phyloP scores from a whole-genome alignment of 495 filamentous ascomycete species.

The Saxophila tyrrhenica region DNA sequence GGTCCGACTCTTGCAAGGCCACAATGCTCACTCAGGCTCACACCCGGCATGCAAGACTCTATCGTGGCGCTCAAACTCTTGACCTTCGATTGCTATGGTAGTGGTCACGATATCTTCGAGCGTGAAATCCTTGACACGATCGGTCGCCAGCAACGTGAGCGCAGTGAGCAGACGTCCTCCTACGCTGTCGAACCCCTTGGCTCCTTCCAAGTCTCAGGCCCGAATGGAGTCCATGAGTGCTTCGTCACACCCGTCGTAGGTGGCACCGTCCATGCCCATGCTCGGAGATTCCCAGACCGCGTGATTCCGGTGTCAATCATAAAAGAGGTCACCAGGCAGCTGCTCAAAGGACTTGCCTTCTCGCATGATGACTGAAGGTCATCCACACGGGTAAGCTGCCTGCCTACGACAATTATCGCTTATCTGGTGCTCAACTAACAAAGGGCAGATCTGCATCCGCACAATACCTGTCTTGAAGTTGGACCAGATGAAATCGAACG shows the following conservation, averaged over 20 bases:
- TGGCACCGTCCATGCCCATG: neutral
- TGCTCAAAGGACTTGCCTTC: neutral
- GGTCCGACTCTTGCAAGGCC: neutral
- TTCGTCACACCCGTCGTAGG: neutral
- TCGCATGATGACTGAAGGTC: slow-evolving; percentile 1
- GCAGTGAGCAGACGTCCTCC: neutral
- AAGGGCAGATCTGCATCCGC: slow-evolving; percentile 26
- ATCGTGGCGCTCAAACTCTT: neutral
- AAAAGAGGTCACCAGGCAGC: slow-evolving; percentile 4
- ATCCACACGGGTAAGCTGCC: slow-evolving; percentile 12
- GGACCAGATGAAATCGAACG: slow-evolving; percentile 24
- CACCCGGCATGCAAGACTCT: neutral
- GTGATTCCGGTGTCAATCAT: slow-evolving; percentile 10
- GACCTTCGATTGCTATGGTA: slow-evolving; percentile 1
- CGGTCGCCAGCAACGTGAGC: neutral
- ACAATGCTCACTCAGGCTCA: neutral
- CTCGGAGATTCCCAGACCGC: neutral
- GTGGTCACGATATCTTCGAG: slow-evolving; percentile 5
- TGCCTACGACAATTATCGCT: slow-evolving; percentile 9
- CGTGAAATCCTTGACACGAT: neutral
- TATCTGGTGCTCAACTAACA: too few species aligned
- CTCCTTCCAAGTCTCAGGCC: neutral
- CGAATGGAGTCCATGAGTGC: neutral
- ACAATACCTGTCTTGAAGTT: slow-evolving; percentile 26
- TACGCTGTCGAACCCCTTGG: neutral